Base-by-base conservation (phyloP, 805 yeast species). In the Candida succiphila region DNA sequence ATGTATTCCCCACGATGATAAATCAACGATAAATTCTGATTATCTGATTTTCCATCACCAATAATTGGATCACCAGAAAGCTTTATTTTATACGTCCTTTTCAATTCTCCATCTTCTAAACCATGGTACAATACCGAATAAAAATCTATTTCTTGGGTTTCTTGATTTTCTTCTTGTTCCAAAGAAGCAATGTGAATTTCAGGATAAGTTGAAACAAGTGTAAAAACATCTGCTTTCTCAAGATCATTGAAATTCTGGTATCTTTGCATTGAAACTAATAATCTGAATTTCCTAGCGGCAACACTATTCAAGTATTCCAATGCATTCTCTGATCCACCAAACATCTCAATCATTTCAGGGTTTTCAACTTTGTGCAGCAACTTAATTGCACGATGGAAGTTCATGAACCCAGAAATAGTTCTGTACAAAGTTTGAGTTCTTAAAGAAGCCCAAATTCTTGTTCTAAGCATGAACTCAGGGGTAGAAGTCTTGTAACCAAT, bases 1-100 rank as follows among this genome's bases (percentile, higher is more conserved):
- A 89, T 79, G 52, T 87, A 88, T 51, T 89, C 97, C 17, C 97
- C 97, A 36, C 97, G 72, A 54, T 82, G 79, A 58, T 83, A 89
- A 12, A 88, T 77, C 26, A 89, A 53, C 2, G 94, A 75, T 52
- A 83, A 83, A 51, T 89, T 89, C 58, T 89, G 97, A 54, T 89
- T 89, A 54, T 89, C 97, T 13, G 96, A 79, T 54, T 89, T 89
- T 24, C 97, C 97, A 58, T 89, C 97, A 19, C 97, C 97, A 29
- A 88, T 62, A 33, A 89, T 89, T 10, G 97, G 97, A 58, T 89
- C 81, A 13, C 97, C 97, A 3, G 95, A 82, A 12, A 89, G 65
- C 46, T 69, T 74, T n/a, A 89, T 65, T 40, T 79, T 71, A 55
- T 58, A 69, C 38, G 87, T 64, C 29, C 74, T 61, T 22, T 45